These are phyloP conservation scores for Pseudevernia furfuracea DNA, from an alignment of 495 filamentous ascomycete genomes.

Conservation along the genomic window DNA sequence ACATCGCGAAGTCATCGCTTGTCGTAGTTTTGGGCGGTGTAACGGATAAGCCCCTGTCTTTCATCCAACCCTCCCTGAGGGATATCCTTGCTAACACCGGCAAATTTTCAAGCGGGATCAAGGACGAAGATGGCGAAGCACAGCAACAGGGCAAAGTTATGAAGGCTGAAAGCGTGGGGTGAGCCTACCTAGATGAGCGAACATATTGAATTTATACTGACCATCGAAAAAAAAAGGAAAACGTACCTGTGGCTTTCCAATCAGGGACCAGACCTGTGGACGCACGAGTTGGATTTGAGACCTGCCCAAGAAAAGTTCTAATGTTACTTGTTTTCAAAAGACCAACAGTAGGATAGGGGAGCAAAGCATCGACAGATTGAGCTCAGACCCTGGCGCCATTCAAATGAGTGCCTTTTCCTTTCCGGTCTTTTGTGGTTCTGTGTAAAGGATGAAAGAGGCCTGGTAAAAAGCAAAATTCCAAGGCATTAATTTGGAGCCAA, in stretches of 20 bases:
- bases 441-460: not conserved
- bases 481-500: not conserved
- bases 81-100: not conserved
- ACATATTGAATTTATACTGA: conserved; percentile 35
- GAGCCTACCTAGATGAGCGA: conserved; percentile 13
- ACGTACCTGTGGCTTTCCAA: conserved; percentile 41
- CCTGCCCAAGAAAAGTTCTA: conserved; percentile 42
- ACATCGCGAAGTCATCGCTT: not conserved
- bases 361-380: not conserved
- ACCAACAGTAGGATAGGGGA: not conserved
- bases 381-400: not conserved
- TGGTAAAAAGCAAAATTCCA: not conserved
- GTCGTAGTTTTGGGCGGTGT: not conserved
- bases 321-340: not conserved
- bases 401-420: not conserved
- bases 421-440: too few relatives aligned
- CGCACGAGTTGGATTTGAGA: conserved; percentile 40
- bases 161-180: conserved; percentile 37
- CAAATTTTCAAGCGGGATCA: conserved; percentile 37
- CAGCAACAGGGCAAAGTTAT: conserved; percentile 38
- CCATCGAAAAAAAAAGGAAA: conserved; percentile 34
- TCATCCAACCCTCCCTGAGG: not conserved
- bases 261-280: conserved; percentile 37
- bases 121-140: conserved; percentile 38
- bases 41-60: not conserved